These are phyloP conservation scores for Aspergillus amoenus DNA, from an alignment of 2,329 filamentous ascomycete genomes.

Conservation along the genomic window DNA sequence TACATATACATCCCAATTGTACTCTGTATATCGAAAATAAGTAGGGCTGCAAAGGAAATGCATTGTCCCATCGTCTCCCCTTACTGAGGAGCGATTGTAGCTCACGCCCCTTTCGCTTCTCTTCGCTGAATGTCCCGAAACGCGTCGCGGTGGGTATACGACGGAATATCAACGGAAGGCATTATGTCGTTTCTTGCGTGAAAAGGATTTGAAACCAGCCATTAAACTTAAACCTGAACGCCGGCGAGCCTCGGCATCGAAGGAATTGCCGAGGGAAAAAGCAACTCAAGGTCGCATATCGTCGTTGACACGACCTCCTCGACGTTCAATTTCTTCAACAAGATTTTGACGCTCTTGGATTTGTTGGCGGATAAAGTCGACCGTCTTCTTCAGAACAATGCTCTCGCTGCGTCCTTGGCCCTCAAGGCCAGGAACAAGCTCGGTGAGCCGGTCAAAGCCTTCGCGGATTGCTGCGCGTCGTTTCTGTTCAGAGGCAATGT, in stretches of 20 bases:
- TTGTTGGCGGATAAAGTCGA: slow-evolving; percentile 64
- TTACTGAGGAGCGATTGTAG: not conserved
- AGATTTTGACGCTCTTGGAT: slow-evolving; percentile 59
- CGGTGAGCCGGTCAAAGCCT: slow-evolving; percentile 77
- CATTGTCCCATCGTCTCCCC: not conserved
- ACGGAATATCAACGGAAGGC: not conserved
- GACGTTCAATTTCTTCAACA: slow-evolving; percentile 58
- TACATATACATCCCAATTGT: not conserved
- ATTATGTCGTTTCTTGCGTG: not conserved
- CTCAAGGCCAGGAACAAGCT: slow-evolving; percentile 76
- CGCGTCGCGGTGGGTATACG: not conserved
- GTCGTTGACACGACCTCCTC: slow-evolving; percentile 56
- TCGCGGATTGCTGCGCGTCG: slow-evolving; percentile 74
- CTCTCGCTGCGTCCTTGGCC: slow-evolving; percentile 84
- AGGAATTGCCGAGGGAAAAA: not conserved
- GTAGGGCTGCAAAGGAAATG: not conserved
- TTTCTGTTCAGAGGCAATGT: slow-evolving; percentile 66
- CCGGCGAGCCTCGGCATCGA: slow-evolving; percentile 3
- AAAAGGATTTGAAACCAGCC: slow-evolving; percentile 3
- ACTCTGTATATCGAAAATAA: not conserved
- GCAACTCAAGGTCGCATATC: slow-evolving; percentile 26
- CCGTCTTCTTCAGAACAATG: slow-evolving; percentile 71
- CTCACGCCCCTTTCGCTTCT: not conserved
- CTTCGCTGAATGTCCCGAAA: not conserved
- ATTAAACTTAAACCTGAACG: slow-evolving; percentile 4